Conservation (phyloP, 208 protist genomes). For the Jaenimonas drosophilae region DNA sequence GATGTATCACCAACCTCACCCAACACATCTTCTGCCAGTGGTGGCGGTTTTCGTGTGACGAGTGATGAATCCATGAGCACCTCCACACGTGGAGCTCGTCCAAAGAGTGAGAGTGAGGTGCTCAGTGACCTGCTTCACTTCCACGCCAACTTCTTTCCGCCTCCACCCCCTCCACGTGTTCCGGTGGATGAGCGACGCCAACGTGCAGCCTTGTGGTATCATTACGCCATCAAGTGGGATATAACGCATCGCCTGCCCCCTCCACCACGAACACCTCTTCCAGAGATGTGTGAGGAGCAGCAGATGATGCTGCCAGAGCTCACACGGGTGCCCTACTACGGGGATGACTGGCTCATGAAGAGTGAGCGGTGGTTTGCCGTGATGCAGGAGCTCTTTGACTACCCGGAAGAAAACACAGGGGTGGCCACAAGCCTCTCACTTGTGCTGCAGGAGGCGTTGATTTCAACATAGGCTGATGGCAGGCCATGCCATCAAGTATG, state of each 20-base stretch:
- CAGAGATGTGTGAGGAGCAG: slow-evolving; percentile 62
- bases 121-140: slow-evolving; percentile 72
- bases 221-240: slow-evolving; percentile 77
- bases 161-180: slow-evolving; percentile 49
- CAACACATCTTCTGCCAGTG: no score
- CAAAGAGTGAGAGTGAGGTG: slow-evolving; percentile 51
- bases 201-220: slow-evolving; percentile 64
- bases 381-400: slow-evolving; percentile 56
- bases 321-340: slow-evolving; percentile 63
- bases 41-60: no score
- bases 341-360: slow-evolving; percentile 52
- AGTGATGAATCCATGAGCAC: no score
- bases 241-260: slow-evolving; percentile 69
- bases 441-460: slow-evolving; percentile 29
- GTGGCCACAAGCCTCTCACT: slow-evolving; percentile 16
- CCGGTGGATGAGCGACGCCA: slow-evolving; percentile 24
- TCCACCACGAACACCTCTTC: slow-evolving; percentile 58
- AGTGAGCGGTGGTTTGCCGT: slow-evolving; percentile 58
- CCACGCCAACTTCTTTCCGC: slow-evolving; percentile 73
- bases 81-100: no score
- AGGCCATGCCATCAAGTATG: no score
- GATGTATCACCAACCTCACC: no score
- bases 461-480: no score
- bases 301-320: slow-evolving; percentile 20
- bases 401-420: slow-evolving; percentile 40